Base-by-base conservation (phyloP, 441 rosid genomes). In the Pelargonium myrrhifolium region DNA sequence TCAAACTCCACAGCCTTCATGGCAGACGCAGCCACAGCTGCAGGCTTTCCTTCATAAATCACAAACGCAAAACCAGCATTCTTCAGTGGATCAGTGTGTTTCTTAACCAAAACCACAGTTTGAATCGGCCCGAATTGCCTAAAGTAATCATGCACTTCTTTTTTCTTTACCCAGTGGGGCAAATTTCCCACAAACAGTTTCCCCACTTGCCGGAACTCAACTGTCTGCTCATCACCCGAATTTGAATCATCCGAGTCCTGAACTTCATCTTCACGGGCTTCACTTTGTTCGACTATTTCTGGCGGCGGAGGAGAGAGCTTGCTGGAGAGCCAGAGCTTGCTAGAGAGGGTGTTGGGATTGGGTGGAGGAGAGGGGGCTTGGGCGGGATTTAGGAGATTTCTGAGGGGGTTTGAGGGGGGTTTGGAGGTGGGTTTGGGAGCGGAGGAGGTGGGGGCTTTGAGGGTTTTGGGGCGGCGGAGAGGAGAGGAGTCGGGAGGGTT, bases 31-130 rank as follows among this genome's bases (percentile, higher is more conserved):
- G 79, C 92, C 0, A 89, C 80, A 3, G 70, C 65, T 0, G 65
- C 67, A 3, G 73, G 69, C 2, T 6, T 0, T 10, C 87, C 86
- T 0, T 77, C 83, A 31, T 86, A 94, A 8, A 94, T 88, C 18
- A 93, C 73, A 62, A 93, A 93, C 45, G 96, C 97, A n/a, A 90
- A 93, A 1, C 97, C 98, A 0, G 86, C 86, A 83, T 93, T 93
- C 65, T 86, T 85, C 69, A 84, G 89, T 0, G 75, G 77, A 39
- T 82, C 88, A 40, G 84, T 79, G 72, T 87, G 85, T 3, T 94
- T 87, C 77, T 83, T 87, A 47, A 94, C 88, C 58, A 91, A 76
- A 72, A 94, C 79, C 35, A 80, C 85, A 61, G 78, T 83, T 75
- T 82, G 76, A 71, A 94, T 88, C 1, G 96, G 90, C 28, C 99